Evolutionary conservation across 2,329 filamentous ascomycete genomes (phyloP), one percentile per base, ranked within the genome.

Genomic region (Aspergillus phoenicis): DNA sequence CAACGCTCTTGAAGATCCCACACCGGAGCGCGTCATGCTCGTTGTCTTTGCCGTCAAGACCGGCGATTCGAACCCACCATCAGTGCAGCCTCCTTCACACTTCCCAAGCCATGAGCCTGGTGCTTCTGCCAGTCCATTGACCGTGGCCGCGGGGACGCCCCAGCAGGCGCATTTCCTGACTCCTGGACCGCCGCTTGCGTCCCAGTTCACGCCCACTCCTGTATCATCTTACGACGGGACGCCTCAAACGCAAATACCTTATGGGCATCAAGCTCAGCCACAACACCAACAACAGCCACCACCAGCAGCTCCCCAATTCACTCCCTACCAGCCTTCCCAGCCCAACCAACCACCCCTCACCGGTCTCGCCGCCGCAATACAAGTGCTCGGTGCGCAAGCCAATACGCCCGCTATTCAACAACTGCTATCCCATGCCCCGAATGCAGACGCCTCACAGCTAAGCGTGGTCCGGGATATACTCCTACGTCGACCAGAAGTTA

Each of bases 31-130:
- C 1, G 87, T 95, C 78, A 81, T 99, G 38, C 81, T 98, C 8
- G 86, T 93, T 22, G 90, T 94, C 1, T 90, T 98, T 64, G 91
- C 97, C 3, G 91, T 96, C 64, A 87, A 90, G 38, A 88, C 89
- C 52, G 77, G 78, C 67, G 79, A 79, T 38, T 78, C 73, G 10
- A 78, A 72, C 64, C 74, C 73, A 47, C 66, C 77, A 59, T 75
- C 79, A 54, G 70, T 77, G 2, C 76, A 77, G 53, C 71, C 78
- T 57, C 65, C 80, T 59, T 75, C 78, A 61, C 69, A 81, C 70
- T 72, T 69, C 43, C 64, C 71, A 60, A 76, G 65, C 66, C 69
- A 72, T 68, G 74, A 73, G 67, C 73, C 73, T 33, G 57, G 70
- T 58, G 59, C 70, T 66, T 67, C 72, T 65, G 71, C 71, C 52